Conservation (phyloP, 768 basidiomycete genomes). For the Crassisporium funariophilum region DNA sequence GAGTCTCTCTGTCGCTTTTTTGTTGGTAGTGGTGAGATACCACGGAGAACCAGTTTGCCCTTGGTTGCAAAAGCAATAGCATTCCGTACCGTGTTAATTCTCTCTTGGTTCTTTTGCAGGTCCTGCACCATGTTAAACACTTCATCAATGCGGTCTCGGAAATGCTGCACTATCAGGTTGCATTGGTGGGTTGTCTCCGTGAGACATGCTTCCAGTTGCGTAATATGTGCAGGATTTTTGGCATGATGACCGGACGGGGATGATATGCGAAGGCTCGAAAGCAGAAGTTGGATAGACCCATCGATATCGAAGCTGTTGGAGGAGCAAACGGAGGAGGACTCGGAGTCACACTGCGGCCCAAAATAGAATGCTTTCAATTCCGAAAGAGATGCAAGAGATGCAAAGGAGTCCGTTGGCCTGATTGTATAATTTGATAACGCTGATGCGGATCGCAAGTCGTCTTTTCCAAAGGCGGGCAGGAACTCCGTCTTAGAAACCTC, state of each 20-base stretch:
- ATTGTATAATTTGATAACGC: slow-evolving; percentile 59
- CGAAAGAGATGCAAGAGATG: slow-evolving; percentile 52
- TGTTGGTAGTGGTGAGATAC: slow-evolving; percentile 31
- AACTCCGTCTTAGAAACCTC: slow-evolving; percentile 73
- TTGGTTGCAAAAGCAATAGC: slow-evolving; percentile 45
- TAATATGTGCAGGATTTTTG: slow-evolving; percentile 38
- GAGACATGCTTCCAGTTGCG: slow-evolving; percentile 46
- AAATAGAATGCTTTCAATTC: slow-evolving; percentile 29
- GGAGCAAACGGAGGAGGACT: slow-evolving; percentile 38
- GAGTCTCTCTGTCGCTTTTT: slow-evolving; percentile 55
- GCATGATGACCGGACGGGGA: slow-evolving; percentile 43
- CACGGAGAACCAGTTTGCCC: slow-evolving; percentile 40
- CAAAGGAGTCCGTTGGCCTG: slow-evolving; percentile 47
- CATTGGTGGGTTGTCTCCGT: slow-evolving; percentile 50
- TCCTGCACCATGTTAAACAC: slow-evolving; percentile 49
- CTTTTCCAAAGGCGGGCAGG: slow-evolving; percentile 59
- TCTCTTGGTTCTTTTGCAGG: slow-evolving; percentile 45
- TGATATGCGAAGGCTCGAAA: slow-evolving; percentile 56
- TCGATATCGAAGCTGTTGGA: slow-evolving; percentile 48
- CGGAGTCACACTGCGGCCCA: slow-evolving; percentile 19
- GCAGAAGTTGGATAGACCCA: slow-evolving; percentile 45
- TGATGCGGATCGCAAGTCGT: slow-evolving; percentile 50
- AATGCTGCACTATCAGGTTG: slow-evolving; percentile 47
- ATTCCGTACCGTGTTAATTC: slow-evolving; percentile 46
- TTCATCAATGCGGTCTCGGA: slow-evolving; percentile 56